Conservation (phyloP, 305 asterid genomes). For the Solanum hybrid region DNA sequence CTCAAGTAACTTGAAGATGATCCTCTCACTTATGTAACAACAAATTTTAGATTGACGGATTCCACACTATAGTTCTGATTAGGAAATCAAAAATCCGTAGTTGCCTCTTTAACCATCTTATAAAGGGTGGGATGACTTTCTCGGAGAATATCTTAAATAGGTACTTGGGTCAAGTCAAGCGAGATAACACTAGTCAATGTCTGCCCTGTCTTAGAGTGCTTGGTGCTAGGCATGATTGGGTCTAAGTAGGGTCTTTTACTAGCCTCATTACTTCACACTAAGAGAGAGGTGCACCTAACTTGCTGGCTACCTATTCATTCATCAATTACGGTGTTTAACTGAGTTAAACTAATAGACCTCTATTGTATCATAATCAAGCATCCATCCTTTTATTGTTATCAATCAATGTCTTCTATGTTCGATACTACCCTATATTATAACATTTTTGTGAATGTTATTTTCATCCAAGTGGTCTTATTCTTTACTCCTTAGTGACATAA, state of each 20-base stretch:
- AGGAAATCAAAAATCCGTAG: fast-evolving
- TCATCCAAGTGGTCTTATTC: background rate
- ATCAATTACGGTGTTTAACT: background rate
- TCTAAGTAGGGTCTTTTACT: too few species aligned
- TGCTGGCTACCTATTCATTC: too few species aligned
- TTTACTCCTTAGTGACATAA: background rate
- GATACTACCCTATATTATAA: background rate
- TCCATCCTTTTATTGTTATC: background rate
- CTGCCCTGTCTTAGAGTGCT: background rate
- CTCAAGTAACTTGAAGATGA: background rate
- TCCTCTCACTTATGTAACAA: background rate
- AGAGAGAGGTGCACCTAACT: background rate
- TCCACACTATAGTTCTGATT: background rate
- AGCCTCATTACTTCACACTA: background rate
- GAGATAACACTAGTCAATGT: background rate
- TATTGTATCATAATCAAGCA: background rate
- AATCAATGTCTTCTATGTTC: background rate
- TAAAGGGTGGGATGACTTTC: background rate
- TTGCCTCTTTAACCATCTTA: background rate
- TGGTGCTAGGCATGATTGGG: background rate
- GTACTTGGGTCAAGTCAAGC: background rate
- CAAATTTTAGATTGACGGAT: too few species aligned
- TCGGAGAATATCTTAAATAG: background rate
- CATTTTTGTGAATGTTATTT: background rate
- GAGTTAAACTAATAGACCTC: background rate